These are phyloP conservation scores for Phlebopus sp. DNA, from an alignment of 1,284 basidiomycete genomes.

Conservation along the genomic window DNA sequence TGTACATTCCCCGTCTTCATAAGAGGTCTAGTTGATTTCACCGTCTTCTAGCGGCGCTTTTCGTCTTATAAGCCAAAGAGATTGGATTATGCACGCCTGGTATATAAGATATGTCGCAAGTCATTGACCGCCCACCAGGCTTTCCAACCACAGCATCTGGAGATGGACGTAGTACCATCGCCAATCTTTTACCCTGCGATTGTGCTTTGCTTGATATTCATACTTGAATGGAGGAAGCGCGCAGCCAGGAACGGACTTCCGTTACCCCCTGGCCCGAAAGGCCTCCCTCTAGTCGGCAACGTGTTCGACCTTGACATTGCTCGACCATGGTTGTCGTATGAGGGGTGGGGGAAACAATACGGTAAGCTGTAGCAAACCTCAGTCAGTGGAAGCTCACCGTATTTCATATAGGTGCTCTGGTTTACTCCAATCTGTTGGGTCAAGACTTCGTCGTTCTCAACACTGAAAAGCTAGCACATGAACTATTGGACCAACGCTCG, in stretches of 20 bases:
- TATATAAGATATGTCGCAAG: too few relatives aligned
- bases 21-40: too few relatives aligned
- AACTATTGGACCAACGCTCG: constrained; percentile 41
- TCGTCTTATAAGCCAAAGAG: too few relatives aligned
- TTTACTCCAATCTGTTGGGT: constrained; percentile 36
- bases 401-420: constrained; percentile 29
- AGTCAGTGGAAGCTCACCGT: background rate
- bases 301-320: constrained; percentile 14
- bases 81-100: too few relatives aligned
- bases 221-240: constrained; percentile 17
- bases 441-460: constrained; percentile 40
- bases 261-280: constrained; percentile 28
- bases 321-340: constrained; percentile 32
- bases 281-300: constrained; percentile 30
- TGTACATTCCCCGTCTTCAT: too few relatives aligned
- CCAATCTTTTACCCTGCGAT: constrained; percentile 7
- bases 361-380: constrained; percentile 14
- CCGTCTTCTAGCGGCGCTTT: too few relatives aligned
- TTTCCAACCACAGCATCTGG: too few relatives aligned
- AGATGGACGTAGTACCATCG: too few relatives aligned
- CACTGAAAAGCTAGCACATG: constrained; percentile 34
- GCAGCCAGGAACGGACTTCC: constrained; percentile 16
- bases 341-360: constrained; percentile 27
- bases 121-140: too few relatives aligned
- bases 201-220: constrained; percentile 7